Conservation (phyloP, 441 rosid species). For the Capsella rubella region DNA sequence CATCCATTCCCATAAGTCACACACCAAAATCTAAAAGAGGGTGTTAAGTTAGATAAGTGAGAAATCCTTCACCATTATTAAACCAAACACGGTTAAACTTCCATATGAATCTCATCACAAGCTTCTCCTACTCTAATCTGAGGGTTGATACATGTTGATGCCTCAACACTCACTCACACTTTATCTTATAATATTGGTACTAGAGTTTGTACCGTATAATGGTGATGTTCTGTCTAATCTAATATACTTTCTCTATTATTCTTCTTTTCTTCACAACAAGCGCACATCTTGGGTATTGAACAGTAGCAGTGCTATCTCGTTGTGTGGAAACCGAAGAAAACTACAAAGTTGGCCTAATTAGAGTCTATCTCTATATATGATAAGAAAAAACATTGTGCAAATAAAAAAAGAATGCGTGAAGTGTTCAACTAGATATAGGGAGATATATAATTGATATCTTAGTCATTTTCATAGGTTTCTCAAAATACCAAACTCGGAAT, state of each 20-base stretch:
- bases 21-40: conserved; percentile 9
- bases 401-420: background rate
- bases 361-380: background rate
- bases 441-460: background rate
- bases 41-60: conserved; percentile 14
- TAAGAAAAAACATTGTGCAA: background rate
- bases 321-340: background rate
- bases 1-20: conserved; percentile 2
- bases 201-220: background rate
- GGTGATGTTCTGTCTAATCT: conserved; percentile 12
- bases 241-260: background rate
- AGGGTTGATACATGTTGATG: background rate
- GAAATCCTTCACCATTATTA: conserved; percentile 10
- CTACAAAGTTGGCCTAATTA: background rate
- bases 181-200: background rate
- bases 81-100: conserved; percentile 10
- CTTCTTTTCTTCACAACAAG: background rate
- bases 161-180: background rate
- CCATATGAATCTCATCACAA: conserved; percentile 5
- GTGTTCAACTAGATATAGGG: background rate
- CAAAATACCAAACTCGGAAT: conserved; percentile 2
- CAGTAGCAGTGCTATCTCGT: background rate
- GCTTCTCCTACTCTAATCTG: conserved; percentile 16
- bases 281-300: background rate
- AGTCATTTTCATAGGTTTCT: conserved; percentile 4